These are phyloP conservation scores for Pseudogymnoascus sp. DNA, from an alignment of 2,329 filamentous ascomycete genomes.

Conservation along the genomic window DNA sequence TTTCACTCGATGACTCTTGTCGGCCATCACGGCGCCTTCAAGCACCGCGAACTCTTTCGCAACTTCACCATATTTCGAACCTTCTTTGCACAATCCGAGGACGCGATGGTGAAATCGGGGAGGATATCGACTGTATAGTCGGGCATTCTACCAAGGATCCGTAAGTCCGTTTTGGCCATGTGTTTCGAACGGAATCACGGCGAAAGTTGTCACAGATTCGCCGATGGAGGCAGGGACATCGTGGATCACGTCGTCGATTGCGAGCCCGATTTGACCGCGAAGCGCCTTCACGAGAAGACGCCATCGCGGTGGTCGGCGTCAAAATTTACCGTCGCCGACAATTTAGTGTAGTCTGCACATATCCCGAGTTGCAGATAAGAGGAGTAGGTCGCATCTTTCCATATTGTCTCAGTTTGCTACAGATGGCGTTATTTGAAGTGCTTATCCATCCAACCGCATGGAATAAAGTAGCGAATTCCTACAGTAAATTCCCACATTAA, in stretches of 20 bases:
- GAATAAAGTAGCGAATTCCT: background rate
- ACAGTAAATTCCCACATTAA: background rate
- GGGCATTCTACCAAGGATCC: background rate
- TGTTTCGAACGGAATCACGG: background rate
- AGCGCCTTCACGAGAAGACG: background rate
- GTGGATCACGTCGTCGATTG: slow-evolving; percentile 4
- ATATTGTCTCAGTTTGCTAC: slow-evolving; percentile 6
- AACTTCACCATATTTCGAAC: background rate
- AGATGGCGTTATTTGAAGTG: background rate
- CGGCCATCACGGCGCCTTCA: background rate
- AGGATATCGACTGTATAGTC: background rate
- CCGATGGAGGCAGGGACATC: background rate
- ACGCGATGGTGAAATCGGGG: background rate
- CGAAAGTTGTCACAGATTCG: background rate
- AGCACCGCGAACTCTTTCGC: background rate
- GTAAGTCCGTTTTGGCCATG: background rate
- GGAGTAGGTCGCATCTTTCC: slow-evolving; percentile 3
- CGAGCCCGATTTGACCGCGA: background rate
- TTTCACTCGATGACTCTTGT: background rate
- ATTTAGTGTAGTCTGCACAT: background rate
- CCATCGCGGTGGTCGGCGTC: slow-evolving; percentile 1
- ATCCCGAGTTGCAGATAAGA: slow-evolving; percentile 1
- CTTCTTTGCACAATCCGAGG: background rate
- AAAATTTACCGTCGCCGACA: background rate
- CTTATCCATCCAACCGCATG: slow-evolving; percentile 5